Base-by-base conservation (phyloP, 2,329 filamentous ascomycete species). In the Ploettnerulaceae sp. region DNA sequence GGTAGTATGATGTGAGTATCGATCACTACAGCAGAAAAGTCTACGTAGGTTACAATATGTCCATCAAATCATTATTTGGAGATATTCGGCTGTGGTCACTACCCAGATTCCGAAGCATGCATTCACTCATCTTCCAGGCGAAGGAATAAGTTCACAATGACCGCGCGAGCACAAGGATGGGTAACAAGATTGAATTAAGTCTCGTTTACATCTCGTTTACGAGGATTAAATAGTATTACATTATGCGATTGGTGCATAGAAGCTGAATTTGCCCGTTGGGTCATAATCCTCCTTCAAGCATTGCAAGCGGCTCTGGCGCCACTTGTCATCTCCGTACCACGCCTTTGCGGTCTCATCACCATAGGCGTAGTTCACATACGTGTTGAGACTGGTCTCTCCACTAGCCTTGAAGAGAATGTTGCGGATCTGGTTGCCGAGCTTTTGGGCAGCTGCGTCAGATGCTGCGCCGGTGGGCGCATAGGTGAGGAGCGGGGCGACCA, bases 341-440 rank as follows among this genome's bases (percentile, higher is more conserved):
- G 62, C 57, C 38, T 61, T 45, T 0, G 62, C 55, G 1, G 58
- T 57, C 61, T 78, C 73, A 7, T 71, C 63, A 1, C 74, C 74
- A 41, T 67, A 67, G 0, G 73, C 74, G 53, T 76, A 79, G 59
- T 79, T 78, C 41, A 75, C 66, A 47, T 77, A 76, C 0, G 65
- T 58, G 45, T 67, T 62, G 39, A 68, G 32, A 24, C 64, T 55
- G 1, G 55, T 44, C 18, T 60, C 47, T 2, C 66, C 70, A 38
- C 57, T 68, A 0, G 59, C 65, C 7, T 60, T 48, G 31, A 62
- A 57, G 4, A 74, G 57, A 4, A 69, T 63, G 4, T 67, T 39
- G 3, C 71, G 65, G 4, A 72, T 50, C 48, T 59, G 44, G 17
- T 69, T 63, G 3, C 71, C 71, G 12, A 71, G 52, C 18, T 55